Conservation (phyloP, 2,329 filamentous ascomycete species). For the Periconia sp. region DNA sequence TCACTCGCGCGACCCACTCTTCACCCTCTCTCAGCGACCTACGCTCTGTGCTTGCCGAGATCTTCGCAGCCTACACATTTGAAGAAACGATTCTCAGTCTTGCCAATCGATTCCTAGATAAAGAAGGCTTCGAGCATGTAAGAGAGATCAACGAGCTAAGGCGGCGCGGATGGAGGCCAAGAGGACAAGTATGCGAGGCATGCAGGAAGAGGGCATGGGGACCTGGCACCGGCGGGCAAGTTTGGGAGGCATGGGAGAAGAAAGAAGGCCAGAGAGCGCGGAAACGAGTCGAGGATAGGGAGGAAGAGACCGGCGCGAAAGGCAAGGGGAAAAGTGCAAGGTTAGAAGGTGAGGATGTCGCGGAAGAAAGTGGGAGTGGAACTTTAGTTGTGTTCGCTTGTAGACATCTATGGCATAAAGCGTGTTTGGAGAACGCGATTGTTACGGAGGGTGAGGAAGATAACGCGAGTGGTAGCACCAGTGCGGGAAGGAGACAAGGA, state of each 20-base stretch:
- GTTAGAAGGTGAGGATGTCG: slow-evolving; percentile 54
- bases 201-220: slow-evolving; percentile 88
- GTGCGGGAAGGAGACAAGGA: background rate
- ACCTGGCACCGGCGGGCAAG: slow-evolving; percentile 75
- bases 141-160: slow-evolving; percentile 74
- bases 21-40: slow-evolving; percentile 89
- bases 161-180: slow-evolving; percentile 86
- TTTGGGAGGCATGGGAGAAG: slow-evolving; percentile 84
- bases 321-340: slow-evolving; percentile 54
- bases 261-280: slow-evolving; percentile 51
- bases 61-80: slow-evolving; percentile 95
- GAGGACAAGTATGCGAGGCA: slow-evolving; percentile 84
- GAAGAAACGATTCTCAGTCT: slow-evolving; percentile 88
- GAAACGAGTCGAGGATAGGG: slow-evolving; percentile 39
- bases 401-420: slow-evolving; percentile 47
- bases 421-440: slow-evolving; percentile 37
- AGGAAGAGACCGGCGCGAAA: slow-evolving; percentile 43
- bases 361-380: slow-evolving; percentile 38
- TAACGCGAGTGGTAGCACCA: slow-evolving; percentile 1
- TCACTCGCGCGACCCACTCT: slow-evolving; percentile 78
- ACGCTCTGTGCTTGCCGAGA: slow-evolving; percentile 81
- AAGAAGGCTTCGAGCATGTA: slow-evolving; percentile 86
- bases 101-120: slow-evolving; percentile 84
- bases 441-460: slow-evolving; percentile 1
- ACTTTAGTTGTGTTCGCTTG: slow-evolving; percentile 48